A percentile compares a stretch with the other conserved stretches of the same genome.
Conservation (phyloP, 192 early-diverging fungal species). For the Spizellomyces sp. region DNA sequence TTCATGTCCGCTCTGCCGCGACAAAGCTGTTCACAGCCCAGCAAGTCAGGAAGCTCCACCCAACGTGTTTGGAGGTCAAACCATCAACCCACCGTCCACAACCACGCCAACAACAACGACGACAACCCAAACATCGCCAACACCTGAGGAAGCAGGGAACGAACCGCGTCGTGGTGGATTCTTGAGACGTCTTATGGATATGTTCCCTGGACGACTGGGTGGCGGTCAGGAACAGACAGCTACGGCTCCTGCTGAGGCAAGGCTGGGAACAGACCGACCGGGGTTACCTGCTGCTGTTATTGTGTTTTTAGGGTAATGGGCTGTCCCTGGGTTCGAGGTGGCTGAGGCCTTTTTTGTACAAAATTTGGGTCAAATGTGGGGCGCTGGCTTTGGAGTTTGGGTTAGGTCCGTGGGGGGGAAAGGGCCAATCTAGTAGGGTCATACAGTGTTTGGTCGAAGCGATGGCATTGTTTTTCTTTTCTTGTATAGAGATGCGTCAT, state of each 20-base stretch:
- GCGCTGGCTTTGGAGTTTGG: no score
- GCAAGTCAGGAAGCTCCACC: background rate
- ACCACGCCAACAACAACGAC: background rate
- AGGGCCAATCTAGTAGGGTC: no score
- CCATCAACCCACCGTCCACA: background rate
- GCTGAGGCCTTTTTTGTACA: no score
- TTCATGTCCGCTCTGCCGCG: conserved; percentile 49
- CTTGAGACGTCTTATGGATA: conserved; percentile 3
- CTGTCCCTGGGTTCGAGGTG: no score
- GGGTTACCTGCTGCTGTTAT: conserved; percentile 24
- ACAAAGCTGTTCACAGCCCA: conserved; percentile 28
- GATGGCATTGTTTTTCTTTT: no score
- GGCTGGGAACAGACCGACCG: background rate
- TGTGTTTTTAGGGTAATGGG: conserved; percentile 15
- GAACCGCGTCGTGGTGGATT: background rate
- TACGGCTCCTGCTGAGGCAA: background rate
- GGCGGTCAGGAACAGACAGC: background rate
- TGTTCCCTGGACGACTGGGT: background rate
- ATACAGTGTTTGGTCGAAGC: no score
- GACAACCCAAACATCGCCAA: background rate
- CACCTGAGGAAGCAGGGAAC: background rate
- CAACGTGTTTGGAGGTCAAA: background rate
- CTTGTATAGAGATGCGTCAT: no score
- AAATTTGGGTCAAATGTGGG: no score
- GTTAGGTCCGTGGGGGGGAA: no score